Evolutionary conservation across 352 stramenopile species (phyloP), one percentile per base, ranked within the genome.

Genomic region (Aphanomyces euteiches): DNA sequence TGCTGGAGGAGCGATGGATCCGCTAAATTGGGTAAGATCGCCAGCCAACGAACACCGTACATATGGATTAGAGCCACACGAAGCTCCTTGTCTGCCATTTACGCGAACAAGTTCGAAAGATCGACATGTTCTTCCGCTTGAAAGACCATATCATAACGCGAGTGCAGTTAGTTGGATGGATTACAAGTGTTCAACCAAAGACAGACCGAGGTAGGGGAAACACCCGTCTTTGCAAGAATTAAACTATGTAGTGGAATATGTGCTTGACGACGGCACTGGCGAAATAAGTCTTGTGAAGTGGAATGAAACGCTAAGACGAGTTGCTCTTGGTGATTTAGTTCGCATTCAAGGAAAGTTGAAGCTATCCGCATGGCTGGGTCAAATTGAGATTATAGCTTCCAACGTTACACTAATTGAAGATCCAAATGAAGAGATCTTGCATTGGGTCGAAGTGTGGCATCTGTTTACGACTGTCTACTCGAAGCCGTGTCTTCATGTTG

Each of bases 251-350:
- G 87, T 90, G 64, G 87, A 94, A 69, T 76, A 89, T 34, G 70
- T 86, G 8, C 47, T 94, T 3, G 87, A 94, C 58, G 87, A 94
- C 54, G 87, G 87, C 48, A 88, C 84, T 28, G 84, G 85, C 89
- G 45, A 65, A 79, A 8, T 94, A 82, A 81, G 73, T 65, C 34
- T 56, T 74, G 47, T 40, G 21, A 48, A 66, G n/a, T 66, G 57
- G 54, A 13, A 67, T 47, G 50, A 67, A 8, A 56, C 43, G 19
- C 4, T 34, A 4, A 17, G 15, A 21, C 56, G 80, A 37, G n/a
- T 48, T 13, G 38, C 19, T 57, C 73, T 94, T 13, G 87, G 87
- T 38, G 85, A 94, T 48, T 75, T 94, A 45, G 83, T 93, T 17
- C 79, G 85, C 38, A 73, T 92, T 2, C 73, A 90, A 63, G 87